Percentiles rank a stretch among this genome's conserved stretches.
Conservation (phyloP, 306 rosid genomes). For the Inga oerstediana region DNA sequence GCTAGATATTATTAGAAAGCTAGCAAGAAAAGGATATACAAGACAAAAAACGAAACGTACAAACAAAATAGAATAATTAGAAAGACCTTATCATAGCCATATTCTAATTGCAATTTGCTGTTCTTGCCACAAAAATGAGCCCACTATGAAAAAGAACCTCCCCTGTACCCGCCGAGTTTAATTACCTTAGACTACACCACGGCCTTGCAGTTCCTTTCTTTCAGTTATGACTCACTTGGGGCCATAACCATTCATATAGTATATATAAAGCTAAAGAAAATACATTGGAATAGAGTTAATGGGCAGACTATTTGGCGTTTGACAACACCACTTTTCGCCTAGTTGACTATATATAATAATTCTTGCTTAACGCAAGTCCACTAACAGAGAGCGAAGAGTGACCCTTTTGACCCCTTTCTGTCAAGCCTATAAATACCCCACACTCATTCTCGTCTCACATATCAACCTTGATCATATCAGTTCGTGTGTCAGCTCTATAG, state of each 20-base stretch:
- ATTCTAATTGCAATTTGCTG: slow-evolving; percentile 38
- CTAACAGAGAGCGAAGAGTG: slow-evolving; percentile 15
- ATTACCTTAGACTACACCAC: background rate
- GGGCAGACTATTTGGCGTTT: slow-evolving; percentile 19
- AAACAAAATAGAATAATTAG: slow-evolving; percentile 28
- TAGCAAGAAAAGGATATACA: background rate
- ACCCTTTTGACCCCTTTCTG: background rate
- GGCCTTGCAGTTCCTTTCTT: background rate
- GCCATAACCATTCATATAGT: background rate
- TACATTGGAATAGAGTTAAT: background rate
- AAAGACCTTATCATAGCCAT: slow-evolving; percentile 34
- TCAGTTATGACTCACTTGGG: background rate
- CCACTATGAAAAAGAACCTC: slow-evolving; percentile 28
- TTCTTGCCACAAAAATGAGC: background rate
- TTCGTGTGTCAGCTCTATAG: background rate
- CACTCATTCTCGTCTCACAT: background rate
- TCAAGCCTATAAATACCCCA: slow-evolving; percentile 26
- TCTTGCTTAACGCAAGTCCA: slow-evolving; percentile 3
- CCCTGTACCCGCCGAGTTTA: slow-evolving; percentile 15
- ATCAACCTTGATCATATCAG: background rate
- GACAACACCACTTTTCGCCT: slow-evolving; percentile 9
- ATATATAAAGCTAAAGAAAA: slow-evolving; percentile 15
- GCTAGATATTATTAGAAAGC: slow-evolving; percentile 7
- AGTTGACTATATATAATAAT: slow-evolving; percentile 4
- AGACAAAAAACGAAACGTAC: slow-evolving; percentile 21